These are phyloP conservation scores for Colletotrichum sp. DNA, from an alignment of 2,329 filamentous ascomycete genomes.

Conservation along the genomic window DNA sequence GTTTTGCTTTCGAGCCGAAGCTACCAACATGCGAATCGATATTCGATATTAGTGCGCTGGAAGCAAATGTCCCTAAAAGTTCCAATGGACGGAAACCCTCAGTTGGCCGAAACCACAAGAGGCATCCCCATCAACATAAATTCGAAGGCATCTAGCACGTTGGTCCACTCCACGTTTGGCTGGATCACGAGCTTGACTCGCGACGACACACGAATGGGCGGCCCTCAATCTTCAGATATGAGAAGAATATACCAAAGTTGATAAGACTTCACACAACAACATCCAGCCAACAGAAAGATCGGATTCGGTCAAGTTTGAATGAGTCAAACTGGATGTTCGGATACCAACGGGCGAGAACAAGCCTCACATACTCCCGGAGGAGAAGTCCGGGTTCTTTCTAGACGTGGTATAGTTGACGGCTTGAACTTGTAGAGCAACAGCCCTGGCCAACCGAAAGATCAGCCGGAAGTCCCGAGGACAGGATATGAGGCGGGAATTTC, in stretches of 20 bases:
- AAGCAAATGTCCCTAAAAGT: background rate
- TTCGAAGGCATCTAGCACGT: background rate
- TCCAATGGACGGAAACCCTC: rapidly evolving
- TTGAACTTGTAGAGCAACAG: background rate
- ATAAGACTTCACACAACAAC: background rate
- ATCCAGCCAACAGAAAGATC: background rate
- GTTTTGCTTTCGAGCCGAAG: background rate
- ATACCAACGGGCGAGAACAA: background rate
- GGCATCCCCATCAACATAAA: background rate
- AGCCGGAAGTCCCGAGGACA: background rate
- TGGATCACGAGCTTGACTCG: background rate
- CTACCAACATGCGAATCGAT: background rate
- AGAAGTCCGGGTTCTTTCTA: background rate
- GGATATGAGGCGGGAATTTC: background rate
- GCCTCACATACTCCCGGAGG: background rate
- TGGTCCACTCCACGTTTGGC: rapidly evolving
- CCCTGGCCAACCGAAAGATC: background rate
- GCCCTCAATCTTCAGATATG: background rate
- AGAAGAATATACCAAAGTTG: background rate
- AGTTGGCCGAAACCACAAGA: background rate
- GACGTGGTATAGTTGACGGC: background rate
- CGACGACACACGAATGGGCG: background rate
- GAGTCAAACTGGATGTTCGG: no score
- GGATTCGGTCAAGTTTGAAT: no score
- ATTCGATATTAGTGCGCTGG: background rate